Base-by-base conservation (phyloP, 2,329 filamentous ascomycete genomes). In the Xylaria arbuscula region DNA sequence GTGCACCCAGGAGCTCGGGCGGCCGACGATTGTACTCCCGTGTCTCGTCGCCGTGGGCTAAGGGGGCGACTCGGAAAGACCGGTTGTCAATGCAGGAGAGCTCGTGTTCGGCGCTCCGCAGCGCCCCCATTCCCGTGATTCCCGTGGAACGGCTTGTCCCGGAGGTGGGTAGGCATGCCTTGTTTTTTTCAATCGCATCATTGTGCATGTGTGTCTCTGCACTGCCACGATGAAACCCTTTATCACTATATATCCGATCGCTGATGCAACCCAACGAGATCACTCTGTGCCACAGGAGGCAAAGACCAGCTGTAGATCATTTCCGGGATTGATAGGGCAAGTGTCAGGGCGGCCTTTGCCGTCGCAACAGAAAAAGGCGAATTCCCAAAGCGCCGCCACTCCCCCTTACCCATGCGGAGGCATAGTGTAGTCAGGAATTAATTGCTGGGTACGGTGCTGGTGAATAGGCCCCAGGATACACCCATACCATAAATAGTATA, bases 221-320 rank as follows among this genome's bases (percentile, higher is more conserved):
- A 70, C 68, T 68, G 68, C 66, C 68, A 68, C 66, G 58, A 63
- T 66, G 58, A 70, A 59, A 66, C 62, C 68, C 66, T 57, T 63
- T 15, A 22, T 28, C n/a, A 51, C 40, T 61, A 70, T 56, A 57
- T 64, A 38, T 60, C 66, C 66, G 66, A 68, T 60, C 54, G 55
- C 55, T 19, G 51, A 69, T 66, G 59, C 38, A 66, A 69, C 67
- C 63, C 59, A 66, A 40, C 63, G 3, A 63, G 54, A 63, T 66
- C 54, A 51, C 45, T 32, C 6, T 45, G 17, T 56, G 24, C 40
- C 47, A 59, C 28, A 62, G 32, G 38, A 51, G 50, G 61, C 55
- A 64, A 55, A 60, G 15, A 54, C 19, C 10, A 36, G n/a, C 28
- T 55, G 68, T 63, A 58, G 68, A 70, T 70, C 68, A 64, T 54